Evolutionary conservation across 1,284 basidiomycete species (phyloP).

Genomic region (Peniophora sp.): DNA sequence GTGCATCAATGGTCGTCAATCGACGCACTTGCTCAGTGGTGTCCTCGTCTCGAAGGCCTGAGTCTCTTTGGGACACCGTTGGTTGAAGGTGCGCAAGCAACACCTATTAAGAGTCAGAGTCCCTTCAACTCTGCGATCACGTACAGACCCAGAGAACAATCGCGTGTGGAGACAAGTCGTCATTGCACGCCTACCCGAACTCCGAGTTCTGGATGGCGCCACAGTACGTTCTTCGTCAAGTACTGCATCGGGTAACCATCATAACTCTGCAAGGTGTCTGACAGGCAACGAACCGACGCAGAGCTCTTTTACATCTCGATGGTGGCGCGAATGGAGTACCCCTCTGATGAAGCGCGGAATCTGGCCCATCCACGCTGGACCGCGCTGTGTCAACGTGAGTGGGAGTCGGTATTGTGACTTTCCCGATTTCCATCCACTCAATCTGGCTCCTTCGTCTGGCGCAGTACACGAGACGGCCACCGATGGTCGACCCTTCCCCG

Average conservation of each 20-base stretch:
- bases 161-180: constrained; percentile 55
- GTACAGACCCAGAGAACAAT: constrained; percentile 28
- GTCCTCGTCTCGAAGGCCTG: constrained; percentile 52
- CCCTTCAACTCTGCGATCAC: constrained; percentile 7
- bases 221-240: constrained; percentile 33
- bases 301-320: constrained; percentile 80
- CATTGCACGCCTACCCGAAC: constrained; percentile 64
- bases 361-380: constrained; percentile 56
- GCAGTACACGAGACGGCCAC: constrained; percentile 55
- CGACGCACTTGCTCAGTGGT: constrained; percentile 63
- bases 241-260: neutral
- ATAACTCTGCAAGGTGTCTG: constrained; percentile 42
- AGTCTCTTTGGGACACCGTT: constrained; percentile 57
- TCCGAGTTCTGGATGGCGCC: constrained; percentile 64
- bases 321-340: constrained; percentile 37
- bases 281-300: constrained; percentile 74
- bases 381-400: constrained; percentile 56
- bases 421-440: neutral
- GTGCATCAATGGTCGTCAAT: constrained; percentile 61
- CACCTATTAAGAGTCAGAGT: constrained; percentile 6
- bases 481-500: constrained; percentile 24
- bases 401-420: neutral
- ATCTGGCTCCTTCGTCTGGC: neutral
- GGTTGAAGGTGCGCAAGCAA: constrained; percentile 34
- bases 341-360: constrained; percentile 35